A percentile compares a stretch with the other conserved stretches of the same genome.
Conservation (phyloP, 1,284 basidiomycete genomes). For the Trametes sp. region DNA sequence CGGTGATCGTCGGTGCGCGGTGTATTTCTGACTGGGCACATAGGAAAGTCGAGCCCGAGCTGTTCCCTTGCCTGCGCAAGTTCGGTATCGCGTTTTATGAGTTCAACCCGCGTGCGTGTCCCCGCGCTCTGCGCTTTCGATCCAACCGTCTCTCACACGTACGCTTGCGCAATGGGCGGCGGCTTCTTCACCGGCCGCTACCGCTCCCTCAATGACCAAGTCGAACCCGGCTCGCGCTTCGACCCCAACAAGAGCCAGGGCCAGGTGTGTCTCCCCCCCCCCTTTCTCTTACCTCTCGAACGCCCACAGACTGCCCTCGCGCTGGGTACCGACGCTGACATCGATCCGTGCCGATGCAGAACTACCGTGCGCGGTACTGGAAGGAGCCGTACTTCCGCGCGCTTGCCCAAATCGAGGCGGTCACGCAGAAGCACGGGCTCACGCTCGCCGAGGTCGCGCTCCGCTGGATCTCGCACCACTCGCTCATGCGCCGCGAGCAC, state of each 20-base stretch:
- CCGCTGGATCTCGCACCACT: constrained; percentile 64
- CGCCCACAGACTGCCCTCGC: no score
- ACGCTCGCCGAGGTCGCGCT: constrained; percentile 59
- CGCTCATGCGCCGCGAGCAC: constrained; percentile 52
- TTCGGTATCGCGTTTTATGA: constrained; percentile 69
- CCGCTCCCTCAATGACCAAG: constrained; percentile 38
- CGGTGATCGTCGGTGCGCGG: no score
- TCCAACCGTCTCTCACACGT: background rate
- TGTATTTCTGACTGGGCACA: background rate
- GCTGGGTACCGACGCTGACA: no score
- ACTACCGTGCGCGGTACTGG: constrained; percentile 50
- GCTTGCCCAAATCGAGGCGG: constrained; percentile 46
- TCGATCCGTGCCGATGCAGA: no score
- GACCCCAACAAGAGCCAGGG: constrained; percentile 46
- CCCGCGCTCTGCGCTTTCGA: background rate
- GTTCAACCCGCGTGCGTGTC: constrained; percentile 54
- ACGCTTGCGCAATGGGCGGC: constrained; percentile 41
- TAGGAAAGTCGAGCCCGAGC: constrained; percentile 57
- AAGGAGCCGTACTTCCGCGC: constrained; percentile 59
- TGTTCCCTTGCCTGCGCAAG: constrained; percentile 68
- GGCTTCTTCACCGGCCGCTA: constrained; percentile 51
- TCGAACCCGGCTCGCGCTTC: constrained; percentile 49
- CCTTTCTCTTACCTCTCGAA: constrained; percentile 16
- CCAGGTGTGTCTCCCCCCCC: constrained; percentile 29
- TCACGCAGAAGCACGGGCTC: constrained; percentile 50